Percentiles rank a stretch among this genome's conserved stretches.
Conservation (phyloP, 768 basidiomycete species). For the Tephrocybe sp. region DNA sequence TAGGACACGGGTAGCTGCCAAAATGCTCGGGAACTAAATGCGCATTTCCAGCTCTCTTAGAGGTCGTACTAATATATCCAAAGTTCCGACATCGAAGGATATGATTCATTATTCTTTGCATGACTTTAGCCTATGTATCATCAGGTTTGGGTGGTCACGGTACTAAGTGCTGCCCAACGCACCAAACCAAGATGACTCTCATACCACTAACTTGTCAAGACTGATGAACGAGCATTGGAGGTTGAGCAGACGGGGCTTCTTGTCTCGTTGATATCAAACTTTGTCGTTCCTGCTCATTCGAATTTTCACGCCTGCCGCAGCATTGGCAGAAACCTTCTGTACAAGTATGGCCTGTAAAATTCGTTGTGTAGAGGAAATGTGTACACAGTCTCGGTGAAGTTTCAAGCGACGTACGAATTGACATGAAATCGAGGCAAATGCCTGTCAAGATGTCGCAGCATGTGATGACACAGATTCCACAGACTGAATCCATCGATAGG, state of each 20-base stretch:
- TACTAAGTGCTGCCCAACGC: background rate
- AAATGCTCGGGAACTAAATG: too few species aligned
- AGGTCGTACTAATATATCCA: too few species aligned
- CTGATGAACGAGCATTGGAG: constrained; percentile 22
- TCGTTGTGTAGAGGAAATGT: too few species aligned
- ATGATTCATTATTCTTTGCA: too few species aligned
- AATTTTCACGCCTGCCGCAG: constrained; percentile 12
- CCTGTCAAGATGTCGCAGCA: constrained; percentile 36
- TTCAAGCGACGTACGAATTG: constrained; percentile 27
- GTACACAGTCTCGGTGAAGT: too few species aligned
- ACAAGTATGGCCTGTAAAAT: constrained; percentile 32
- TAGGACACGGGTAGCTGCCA: too few species aligned
- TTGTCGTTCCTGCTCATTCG: constrained; percentile 22
- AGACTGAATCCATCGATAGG: constrained; percentile 25
- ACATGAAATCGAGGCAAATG: constrained; percentile 35
- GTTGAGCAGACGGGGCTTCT: constrained; percentile 23
- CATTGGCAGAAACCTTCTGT: constrained; percentile 29
- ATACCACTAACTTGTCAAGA: background rate
- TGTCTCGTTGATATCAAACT: constrained; percentile 24
- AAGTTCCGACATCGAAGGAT: background rate
- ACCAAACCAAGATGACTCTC: background rate
- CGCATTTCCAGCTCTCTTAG: too few species aligned
- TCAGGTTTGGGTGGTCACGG: too few species aligned
- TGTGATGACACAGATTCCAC: constrained; percentile 25
- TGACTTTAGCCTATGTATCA: too few species aligned